Conservation (phyloP, 768 basidiomycete species). For the Filobasidium wieringae region DNA sequence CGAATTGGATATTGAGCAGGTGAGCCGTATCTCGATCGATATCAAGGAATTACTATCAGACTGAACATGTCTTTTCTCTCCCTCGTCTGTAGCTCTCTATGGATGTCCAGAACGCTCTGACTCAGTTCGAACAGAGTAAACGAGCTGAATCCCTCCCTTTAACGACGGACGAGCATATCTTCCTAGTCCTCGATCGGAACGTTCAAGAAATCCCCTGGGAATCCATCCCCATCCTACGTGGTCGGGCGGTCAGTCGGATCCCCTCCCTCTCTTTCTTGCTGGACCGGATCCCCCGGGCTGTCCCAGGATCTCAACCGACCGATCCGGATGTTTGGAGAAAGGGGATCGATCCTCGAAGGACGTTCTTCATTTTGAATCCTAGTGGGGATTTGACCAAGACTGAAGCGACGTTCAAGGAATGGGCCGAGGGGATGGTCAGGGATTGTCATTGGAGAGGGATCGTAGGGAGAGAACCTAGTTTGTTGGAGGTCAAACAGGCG, state of each 20-base stretch:
- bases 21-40: slow-evolving; percentile 36
- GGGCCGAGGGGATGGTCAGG: slow-evolving; percentile 58
- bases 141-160: slow-evolving; percentile 21
- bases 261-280: slow-evolving; percentile 78
- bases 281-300: slow-evolving; percentile 61
- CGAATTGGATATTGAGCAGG: slow-evolving; percentile 82
- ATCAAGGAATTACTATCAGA: background rate
- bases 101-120: slow-evolving; percentile 64
- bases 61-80: background rate
- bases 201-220: slow-evolving; percentile 90
- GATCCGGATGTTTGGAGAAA: slow-evolving; percentile 43
- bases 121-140: slow-evolving; percentile 52
- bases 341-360: slow-evolving; percentile 53
- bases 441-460: slow-evolving; percentile 71
- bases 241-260: slow-evolving; percentile 78
- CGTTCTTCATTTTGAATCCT: slow-evolving; percentile 81
- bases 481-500: slow-evolving; percentile 68
- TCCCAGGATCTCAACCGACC: slow-evolving; percentile 40
- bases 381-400: slow-evolving; percentile 79
- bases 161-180: slow-evolving; percentile 56
- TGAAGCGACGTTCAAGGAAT: slow-evolving; percentile 66
- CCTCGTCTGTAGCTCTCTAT: slow-evolving; percentile 52
- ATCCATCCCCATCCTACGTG: slow-evolving; percentile 72
- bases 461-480: slow-evolving; percentile 60
- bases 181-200: slow-evolving; percentile 80